Percentiles rank a stretch among this genome's conserved stretches.
Evolutionary conservation across 106 monocot genomes (phyloP).

Genomic region (Gastrodia elata): DNA sequence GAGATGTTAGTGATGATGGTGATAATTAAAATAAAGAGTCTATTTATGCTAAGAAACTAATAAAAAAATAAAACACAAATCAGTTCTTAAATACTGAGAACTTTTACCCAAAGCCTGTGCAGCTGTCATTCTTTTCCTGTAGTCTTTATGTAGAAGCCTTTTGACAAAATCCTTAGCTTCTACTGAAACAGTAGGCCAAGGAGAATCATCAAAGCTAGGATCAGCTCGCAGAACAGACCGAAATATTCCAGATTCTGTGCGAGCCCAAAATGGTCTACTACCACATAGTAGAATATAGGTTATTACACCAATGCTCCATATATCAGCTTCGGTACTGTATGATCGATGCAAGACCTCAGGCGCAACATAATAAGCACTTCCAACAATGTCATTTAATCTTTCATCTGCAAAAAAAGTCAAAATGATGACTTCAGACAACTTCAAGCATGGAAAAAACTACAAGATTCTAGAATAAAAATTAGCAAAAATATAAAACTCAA

Average conservation of each 20-base stretch:
- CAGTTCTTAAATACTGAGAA: background rate
- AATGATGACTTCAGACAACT: background rate
- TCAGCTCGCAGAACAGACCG: constrained; percentile 87
- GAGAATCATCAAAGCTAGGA: constrained; percentile 77
- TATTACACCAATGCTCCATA: constrained; percentile 98
- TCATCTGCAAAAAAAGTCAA: constrained; percentile 46
- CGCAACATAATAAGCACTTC: constrained; percentile 95
- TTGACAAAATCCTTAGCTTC: constrained; percentile 90
- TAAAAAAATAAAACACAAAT: background rate
- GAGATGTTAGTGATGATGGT: background rate
- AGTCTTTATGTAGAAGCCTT: constrained; percentile 88
- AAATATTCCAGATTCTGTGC: constrained; percentile 94
- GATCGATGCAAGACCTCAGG: constrained; percentile 92
- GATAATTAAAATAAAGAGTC: too few relatives aligned
- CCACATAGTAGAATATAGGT: constrained; percentile 91
- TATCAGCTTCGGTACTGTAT: constrained; percentile 80
- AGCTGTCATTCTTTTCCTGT: constrained; percentile 95
- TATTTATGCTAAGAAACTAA: background rate
- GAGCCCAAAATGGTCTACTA: constrained; percentile 93
- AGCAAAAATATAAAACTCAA: background rate
- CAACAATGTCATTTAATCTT: constrained; percentile 91
- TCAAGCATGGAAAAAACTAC: background rate
- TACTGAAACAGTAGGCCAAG: constrained; percentile 69
- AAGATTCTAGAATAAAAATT: background rate
- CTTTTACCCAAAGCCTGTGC: constrained; percentile 84